Evolutionary conservation across 2,329 filamentous ascomycete genomes (phyloP), one percentile per base, ranked within the genome.

Genomic region (Talaromyces piceae): DNA sequence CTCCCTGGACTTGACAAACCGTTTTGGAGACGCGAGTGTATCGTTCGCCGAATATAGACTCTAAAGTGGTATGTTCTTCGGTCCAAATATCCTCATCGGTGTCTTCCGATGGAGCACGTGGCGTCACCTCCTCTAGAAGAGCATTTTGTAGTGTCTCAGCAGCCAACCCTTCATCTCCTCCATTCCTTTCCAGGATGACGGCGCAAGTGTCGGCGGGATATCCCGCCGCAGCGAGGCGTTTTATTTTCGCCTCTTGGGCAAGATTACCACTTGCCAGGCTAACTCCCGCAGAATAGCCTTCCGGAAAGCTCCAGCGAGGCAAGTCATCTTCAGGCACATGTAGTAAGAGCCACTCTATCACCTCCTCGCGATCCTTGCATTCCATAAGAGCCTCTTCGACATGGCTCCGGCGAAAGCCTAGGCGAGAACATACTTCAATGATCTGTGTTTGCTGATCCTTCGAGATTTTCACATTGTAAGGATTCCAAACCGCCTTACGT

Each of bases 291-390:
- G 87, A 84, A 66, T 98, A 98, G 55, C 84, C 87, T 69, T 94
- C 91, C 0, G 93, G 93, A 39, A 98, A 73, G 59, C 88, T 88
- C 90, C 91, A 97, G 5, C 80, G 76, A 1, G 93, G 93, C n/a
- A 97, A 73, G 62, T 97, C 93, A 64, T 98, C 93, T 65, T 98
- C 93, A 1, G 93, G 93, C 2, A 98, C 90, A 68, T 98, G 91
- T 47, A 97, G 91, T 45, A 98, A 78, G 13, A 98, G 78, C 93
- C 93, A 98, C 67, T 97, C 91, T 2, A 98, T 77, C 13, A 89
- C 85, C 70, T 98, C 93, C 65, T 96, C 91, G 26, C 86, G 80
- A 65, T 95, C 90, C 67, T 91, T 94, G 73, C 91, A 96, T 61
- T 91, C 83, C 41, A 82, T 82, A 1, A 87, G 81, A 7, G 93